These are phyloP conservation scores for Geotrichum klebahnii DNA, from an alignment of 1,139 yeast genomes.

Conservation along the genomic window DNA sequence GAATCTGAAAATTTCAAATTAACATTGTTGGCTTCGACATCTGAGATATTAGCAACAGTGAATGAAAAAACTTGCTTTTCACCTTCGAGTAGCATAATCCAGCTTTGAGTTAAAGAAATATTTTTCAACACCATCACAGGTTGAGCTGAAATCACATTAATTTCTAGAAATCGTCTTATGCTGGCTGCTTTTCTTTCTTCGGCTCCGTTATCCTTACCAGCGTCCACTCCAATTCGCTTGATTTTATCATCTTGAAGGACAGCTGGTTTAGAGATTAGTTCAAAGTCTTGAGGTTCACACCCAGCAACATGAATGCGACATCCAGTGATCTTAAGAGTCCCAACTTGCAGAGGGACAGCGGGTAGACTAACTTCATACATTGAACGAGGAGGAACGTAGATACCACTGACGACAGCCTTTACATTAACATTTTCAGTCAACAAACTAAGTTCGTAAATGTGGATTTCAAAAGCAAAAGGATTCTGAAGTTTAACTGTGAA, in stretches of 20 bases:
- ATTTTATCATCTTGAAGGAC: constrained; percentile 31
- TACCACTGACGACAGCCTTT: constrained; percentile 28
- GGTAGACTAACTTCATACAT: constrained; percentile 43
- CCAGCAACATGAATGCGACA: constrained; percentile 48
- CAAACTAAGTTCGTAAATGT: constrained; percentile 49
- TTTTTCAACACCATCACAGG: constrained; percentile 55
- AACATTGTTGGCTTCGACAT: constrained; percentile 47
- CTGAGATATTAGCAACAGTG: constrained; percentile 49
- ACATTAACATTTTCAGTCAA: constrained; percentile 29
- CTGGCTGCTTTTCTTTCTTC: constrained; percentile 12
- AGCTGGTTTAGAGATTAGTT: constrained; percentile 33
- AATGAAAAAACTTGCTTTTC: constrained; percentile 54
- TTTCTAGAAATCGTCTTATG: constrained; percentile 25
- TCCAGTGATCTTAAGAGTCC: constrained; percentile 44
- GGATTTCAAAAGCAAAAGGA: constrained; percentile 74
- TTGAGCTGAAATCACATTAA: constrained; percentile 57
- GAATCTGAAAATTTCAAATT: constrained; percentile 66
- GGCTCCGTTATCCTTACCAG: constrained; percentile 23
- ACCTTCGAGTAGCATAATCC: constrained; percentile 77
- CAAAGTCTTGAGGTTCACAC: constrained; percentile 41
- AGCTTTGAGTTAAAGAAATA: constrained; percentile 56
- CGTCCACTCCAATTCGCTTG: constrained; percentile 34
- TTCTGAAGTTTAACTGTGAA: constrained; percentile 62
- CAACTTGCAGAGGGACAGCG: constrained; percentile 45
- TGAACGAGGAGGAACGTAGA: constrained; percentile 43